These are phyloP conservation scores for Tricholoma sp. DNA, from an alignment of 768 basidiomycete species.

Conservation along the genomic window DNA sequence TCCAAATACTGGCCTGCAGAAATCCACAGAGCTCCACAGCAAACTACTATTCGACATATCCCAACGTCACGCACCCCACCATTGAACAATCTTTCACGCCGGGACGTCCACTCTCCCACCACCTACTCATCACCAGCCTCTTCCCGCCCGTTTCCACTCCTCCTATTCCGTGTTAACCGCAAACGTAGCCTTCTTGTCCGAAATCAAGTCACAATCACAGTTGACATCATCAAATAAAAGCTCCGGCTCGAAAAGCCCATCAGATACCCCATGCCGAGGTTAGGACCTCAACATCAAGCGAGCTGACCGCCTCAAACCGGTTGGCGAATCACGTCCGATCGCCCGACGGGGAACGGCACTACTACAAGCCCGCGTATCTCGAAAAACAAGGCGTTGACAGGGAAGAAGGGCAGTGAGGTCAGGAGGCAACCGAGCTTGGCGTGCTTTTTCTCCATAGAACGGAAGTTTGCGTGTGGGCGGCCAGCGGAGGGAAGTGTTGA, in stretches of 20 bases:
- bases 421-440: constrained; percentile 4
- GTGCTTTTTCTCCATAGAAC: constrained; percentile 4
- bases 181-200: too few relatives aligned
- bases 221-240: background rate
- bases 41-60: too few relatives aligned
- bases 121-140: background rate
- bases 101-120: background rate
- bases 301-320: background rate
- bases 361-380: background rate
- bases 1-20: background rate
- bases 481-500: constrained; percentile 5
- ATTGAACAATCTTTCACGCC: background rate
- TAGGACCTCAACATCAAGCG: too few relatives aligned
- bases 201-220: background rate
- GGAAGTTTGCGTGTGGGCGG: constrained; percentile 6
- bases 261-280: background rate
- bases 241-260: background rate
- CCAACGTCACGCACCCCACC: too few relatives aligned
- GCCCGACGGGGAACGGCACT: background rate
- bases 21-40: background rate
- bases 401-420: background rate
- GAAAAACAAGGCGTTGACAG: background rate
- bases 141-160: constrained; percentile 13
- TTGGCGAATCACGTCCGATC: background rate
- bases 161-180: constrained; percentile 21